A percentile compares a stretch with the other conserved stretches of the same genome.
phyloP scores from a whole-genome alignment of 768 basidiomycete genomes.

The Pleurotus citrinopileatus region DNA sequence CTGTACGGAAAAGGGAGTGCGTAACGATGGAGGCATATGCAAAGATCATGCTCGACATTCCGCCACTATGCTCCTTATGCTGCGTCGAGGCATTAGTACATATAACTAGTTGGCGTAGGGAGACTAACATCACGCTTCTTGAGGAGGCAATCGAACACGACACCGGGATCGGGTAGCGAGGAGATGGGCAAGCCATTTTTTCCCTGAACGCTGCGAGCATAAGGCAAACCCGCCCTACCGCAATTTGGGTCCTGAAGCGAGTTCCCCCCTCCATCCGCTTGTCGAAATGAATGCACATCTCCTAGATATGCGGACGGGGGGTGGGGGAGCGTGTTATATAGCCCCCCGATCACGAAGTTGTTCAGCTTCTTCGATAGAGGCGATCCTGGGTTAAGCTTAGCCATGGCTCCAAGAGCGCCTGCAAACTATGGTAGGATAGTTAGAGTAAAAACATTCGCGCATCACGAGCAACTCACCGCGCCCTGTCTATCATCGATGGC shows the following conservation, averaged over 20 bases:
- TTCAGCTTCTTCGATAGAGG: slow-evolving; percentile 18
- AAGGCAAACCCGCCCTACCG: slow-evolving; percentile 50
- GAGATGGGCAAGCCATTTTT: slow-evolving; percentile 34
- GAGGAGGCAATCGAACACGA: slow-evolving; percentile 64
- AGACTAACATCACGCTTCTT: slow-evolving; percentile 34
- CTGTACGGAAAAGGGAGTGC: slow-evolving; percentile 55
- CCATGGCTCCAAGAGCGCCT: slow-evolving; percentile 25
- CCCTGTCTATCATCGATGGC: slow-evolving; percentile 41
- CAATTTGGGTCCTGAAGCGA: slow-evolving; percentile 40
- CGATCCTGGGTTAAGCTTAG: slow-evolving; percentile 18
- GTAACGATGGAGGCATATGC: slow-evolving; percentile 65
- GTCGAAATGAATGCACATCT: slow-evolving; percentile 31
- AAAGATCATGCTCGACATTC: slow-evolving; percentile 61
- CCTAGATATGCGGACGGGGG: slow-evolving; percentile 35
- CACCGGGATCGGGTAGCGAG: slow-evolving; percentile 51
- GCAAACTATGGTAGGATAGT: slow-evolving; percentile 21
- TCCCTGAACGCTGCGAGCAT: slow-evolving; percentile 50
- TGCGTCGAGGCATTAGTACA: slow-evolving; percentile 21
- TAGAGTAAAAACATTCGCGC: background rate
- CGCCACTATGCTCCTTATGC: slow-evolving; percentile 45
- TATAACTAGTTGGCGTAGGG: slow-evolving; percentile 23
- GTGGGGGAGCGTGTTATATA: slow-evolving; percentile 63
- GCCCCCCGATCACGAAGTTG: slow-evolving; percentile 27
- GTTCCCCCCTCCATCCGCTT: slow-evolving; percentile 52
- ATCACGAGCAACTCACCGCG: slow-evolving; percentile 18